Base-by-base conservation (phyloP, 2,329 filamentous ascomycete species). In the Trichoderma gracile region DNA sequence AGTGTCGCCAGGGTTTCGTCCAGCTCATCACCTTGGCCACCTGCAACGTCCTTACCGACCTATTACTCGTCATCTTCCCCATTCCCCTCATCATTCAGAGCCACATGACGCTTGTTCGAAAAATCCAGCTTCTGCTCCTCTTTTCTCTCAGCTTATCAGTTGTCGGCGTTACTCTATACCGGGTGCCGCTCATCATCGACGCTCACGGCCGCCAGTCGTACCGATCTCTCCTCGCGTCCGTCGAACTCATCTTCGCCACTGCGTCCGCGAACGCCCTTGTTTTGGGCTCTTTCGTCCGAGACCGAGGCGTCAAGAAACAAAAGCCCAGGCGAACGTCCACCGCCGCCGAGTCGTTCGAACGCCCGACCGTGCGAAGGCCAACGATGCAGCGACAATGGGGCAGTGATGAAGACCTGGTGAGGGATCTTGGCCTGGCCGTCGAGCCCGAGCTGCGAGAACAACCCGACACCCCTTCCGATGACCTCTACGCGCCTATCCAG, bases 1-100 rank as follows among this genome's bases (percentile, higher is more conserved):
- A 86, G 72, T 99, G 95, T 75, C 90, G 95, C 54, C 89, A 93
- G 77, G 93, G 91, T 54, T 96, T 91, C 71, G 90, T 86, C 15
- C 92, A 98, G 71, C 85, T 98, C 57, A 81, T 97, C 68, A 93
- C 92, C 30, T 95, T 97, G 89, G 92, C 92, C n/a, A 83, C 86
- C 6, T 91, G 90, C 76, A 95, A 97, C 73, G 88, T 97, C 66
- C 78, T 96, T 38, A 97, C 94, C 17, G 95, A 99, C 73, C 78
- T 97, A 2, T 80, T 97, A 0, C 86, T 99, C 10, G 87, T 98
- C 68, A 82, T 90, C 60, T 97, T 97, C 69, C 95, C 95, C 0
- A 90, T 97, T 27, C 91, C 93, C 0, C 91, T 98, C 70, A 93
- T 98, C 66, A 76, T 96, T 40, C 83, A 84, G 58, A 95, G 92